Percentiles rank a stretch among this genome's conserved stretches.
Evolutionary conservation across 441 rosid species (phyloP).

Genomic region (Bocquillonia castaneifolia): DNA sequence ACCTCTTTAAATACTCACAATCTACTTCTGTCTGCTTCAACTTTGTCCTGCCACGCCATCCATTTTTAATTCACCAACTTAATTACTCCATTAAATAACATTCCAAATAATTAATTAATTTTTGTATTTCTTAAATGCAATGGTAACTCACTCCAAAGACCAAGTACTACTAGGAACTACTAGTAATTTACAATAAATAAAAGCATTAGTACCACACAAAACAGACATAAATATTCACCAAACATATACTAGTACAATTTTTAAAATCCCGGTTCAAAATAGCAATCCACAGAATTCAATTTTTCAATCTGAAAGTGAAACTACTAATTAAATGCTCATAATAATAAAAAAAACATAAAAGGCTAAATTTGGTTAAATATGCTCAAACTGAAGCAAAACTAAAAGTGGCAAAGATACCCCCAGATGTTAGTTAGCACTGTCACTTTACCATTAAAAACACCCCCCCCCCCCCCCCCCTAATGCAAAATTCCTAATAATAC

Average conservation of each 20-base stretch:
- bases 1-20: conserved; percentile 71
- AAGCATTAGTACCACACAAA: too few relatives aligned
- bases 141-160: too few relatives aligned
- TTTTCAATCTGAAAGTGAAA: background rate
- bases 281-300: background rate
- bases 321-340: background rate
- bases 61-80: background rate
- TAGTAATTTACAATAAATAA: too few relatives aligned
- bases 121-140: too few relatives aligned
- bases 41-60: conserved; percentile 51
- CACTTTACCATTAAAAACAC: background rate
- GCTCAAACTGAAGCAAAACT: background rate
- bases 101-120: too few relatives aligned
- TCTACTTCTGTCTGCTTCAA: conserved; percentile 93
- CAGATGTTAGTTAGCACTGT: background rate
- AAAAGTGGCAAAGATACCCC: background rate
- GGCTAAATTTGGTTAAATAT: background rate
- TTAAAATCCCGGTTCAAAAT: background rate
- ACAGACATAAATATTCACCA: too few relatives aligned
- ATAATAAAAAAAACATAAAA: too few relatives aligned
- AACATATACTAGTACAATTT: too few relatives aligned
- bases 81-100: background rate
- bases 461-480: too few relatives aligned
- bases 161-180: too few relatives aligned
- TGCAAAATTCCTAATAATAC: background rate